Conservation (phyloP, 2,329 filamentous ascomycete species). For the Fusarium zealandicum region DNA sequence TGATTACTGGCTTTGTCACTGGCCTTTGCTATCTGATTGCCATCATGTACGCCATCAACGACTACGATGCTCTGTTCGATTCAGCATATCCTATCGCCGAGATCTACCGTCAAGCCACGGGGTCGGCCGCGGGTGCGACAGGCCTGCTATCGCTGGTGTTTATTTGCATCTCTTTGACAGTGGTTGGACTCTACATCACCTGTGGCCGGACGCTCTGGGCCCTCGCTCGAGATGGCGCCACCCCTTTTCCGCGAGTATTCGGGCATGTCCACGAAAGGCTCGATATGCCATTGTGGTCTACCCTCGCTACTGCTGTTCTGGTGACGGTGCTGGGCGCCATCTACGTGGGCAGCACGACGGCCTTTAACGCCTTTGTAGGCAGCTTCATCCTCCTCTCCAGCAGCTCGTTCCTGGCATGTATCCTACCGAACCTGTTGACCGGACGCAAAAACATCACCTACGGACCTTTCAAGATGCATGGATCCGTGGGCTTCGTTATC, state of each 20-base stretch:
- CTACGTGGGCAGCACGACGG: constrained; percentile 70
- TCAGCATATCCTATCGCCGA: constrained; percentile 69
- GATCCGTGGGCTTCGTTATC: constrained; percentile 56
- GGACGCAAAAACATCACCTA: constrained; percentile 49
- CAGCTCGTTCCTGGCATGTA: constrained; percentile 64
- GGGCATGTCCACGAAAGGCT: constrained; percentile 42
- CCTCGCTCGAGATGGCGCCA: constrained; percentile 50
- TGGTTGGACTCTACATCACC: constrained; percentile 49
- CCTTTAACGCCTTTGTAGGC: constrained; percentile 72
- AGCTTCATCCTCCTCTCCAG: constrained; percentile 50
- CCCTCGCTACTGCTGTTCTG: constrained; percentile 51
- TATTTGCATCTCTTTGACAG: constrained; percentile 47
- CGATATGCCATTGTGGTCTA: constrained; percentile 56
- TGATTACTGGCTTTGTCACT: constrained; percentile 59
- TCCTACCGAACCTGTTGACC: constrained; percentile 63
- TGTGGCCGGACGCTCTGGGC: constrained; percentile 51
- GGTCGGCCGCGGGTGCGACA: constrained; percentile 57
- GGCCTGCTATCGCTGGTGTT: constrained; percentile 56
- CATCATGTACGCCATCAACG: constrained; percentile 66
- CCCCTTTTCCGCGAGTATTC: constrained; percentile 43
- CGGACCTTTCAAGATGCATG: constrained; percentile 65
- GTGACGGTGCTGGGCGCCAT: constrained; percentile 66
- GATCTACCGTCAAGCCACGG: constrained; percentile 68
- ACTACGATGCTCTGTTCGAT: constrained; percentile 57
- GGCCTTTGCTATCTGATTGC: constrained; percentile 60